phyloP scores from a whole-genome alignment of 352 stramenopile species.

The Globisporangium lucens region DNA sequence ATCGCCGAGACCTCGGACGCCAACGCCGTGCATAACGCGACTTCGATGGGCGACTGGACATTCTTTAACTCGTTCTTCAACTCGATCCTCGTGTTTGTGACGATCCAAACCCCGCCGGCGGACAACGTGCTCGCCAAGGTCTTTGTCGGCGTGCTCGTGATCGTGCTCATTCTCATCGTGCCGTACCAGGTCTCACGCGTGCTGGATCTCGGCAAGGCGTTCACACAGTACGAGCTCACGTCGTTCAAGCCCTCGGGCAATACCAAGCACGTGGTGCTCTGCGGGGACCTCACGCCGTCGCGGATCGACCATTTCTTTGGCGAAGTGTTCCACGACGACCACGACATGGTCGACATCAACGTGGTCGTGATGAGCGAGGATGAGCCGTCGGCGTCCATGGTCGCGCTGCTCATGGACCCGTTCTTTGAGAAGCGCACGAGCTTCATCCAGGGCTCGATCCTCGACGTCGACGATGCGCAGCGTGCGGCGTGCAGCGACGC shows the following conservation, averaged over 20 bases:
- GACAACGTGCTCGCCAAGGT: conserved; percentile 81
- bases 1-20: conserved; percentile 80
- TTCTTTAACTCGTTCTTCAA: conserved; percentile 90
- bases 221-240: conserved; percentile 71
- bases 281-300: conserved; percentile 73
- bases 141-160: conserved; percentile 79
- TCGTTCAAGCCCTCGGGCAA: conserved; percentile 62
- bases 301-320: conserved; percentile 86
- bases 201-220: conserved; percentile 71
- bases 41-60: conserved; percentile 75
- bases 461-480: conserved; percentile 77
- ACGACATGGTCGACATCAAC: conserved; percentile 77
- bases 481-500: conserved; percentile 59
- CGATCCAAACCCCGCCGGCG: conserved; percentile 77
- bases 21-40: conserved; percentile 31
- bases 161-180: conserved; percentile 82
- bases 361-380: conserved; percentile 79
- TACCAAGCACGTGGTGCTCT: conserved; percentile 77
- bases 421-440: conserved; percentile 84
- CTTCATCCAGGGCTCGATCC: conserved; percentile 77
- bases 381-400: conserved; percentile 66
- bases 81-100: conserved; percentile 85
- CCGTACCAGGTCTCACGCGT: conserved; percentile 84
- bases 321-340: conserved; percentile 86
- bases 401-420: conserved; percentile 74